Conservation (phyloP, 2,329 filamentous ascomycete genomes). For the Ophiostoma quercus region DNA sequence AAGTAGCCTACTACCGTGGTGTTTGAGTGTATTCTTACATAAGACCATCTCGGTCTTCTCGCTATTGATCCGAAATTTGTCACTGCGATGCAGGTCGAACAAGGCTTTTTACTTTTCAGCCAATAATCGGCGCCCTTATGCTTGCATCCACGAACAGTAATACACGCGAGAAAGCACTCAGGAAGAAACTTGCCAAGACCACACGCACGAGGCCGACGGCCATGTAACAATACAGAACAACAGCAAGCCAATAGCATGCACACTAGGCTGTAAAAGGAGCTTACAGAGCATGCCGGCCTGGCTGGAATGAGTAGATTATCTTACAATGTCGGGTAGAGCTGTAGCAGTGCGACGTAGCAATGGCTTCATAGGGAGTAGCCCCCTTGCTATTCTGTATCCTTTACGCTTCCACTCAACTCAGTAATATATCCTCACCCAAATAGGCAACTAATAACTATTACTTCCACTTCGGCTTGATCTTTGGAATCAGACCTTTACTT, state of each 20-base stretch:
- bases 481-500: neutral
- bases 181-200: neutral
- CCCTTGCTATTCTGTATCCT: neutral
- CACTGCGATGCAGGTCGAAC: neutral
- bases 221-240: conserved; percentile 5
- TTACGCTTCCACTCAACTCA: neutral
- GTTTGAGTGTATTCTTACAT: neutral
- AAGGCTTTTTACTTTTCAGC: neutral
- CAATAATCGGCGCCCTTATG: neutral
- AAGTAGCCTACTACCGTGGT: too few species aligned
- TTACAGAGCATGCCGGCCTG: neutral
- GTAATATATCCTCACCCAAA: neutral
- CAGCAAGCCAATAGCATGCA: neutral
- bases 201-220: neutral
- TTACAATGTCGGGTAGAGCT: neutral
- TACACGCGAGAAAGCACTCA: neutral
- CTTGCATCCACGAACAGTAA: neutral
- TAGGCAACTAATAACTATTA: neutral
- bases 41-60: neutral
- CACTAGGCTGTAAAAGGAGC: neutral
- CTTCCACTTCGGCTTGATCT: neutral
- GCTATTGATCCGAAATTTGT: neutral
- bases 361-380: neutral
- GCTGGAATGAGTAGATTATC: neutral
- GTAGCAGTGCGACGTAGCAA: neutral